Evolutionary conservation across 169 alveolate genomes (phyloP), one percentile per base, ranked within the genome.

Genomic region (Cryptosporidium felis): DNA sequence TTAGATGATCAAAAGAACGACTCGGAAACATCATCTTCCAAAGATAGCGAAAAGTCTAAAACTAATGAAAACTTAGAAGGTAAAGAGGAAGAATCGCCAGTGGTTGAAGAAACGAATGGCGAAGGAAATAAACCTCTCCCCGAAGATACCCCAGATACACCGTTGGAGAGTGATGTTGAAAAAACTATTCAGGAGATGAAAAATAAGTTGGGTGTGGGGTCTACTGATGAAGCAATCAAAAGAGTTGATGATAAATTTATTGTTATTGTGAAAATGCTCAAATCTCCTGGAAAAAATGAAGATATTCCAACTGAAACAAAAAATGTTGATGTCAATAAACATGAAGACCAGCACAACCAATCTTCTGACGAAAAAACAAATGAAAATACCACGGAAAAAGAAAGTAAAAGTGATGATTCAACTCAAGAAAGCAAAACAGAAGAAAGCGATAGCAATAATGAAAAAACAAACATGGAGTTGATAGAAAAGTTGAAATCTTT

Each of bases 401-500:
- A 3, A 21, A 65, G 5, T 47, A 18, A 23, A 12, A 4, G 3
- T 44, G 81, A 65, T n/a, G n/a, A n/a, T n/a, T n/a, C n/a, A n/a
- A n/a, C n/a, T n/a, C n/a, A n/a, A 6, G 30, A 45, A 36, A 46
- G 49, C 18, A 28, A 65, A 26, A 4, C 34, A 30, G 44, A 65
- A 26, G 36, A 32, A 1, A 14, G 21, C 16, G 60, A 62, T 9
- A 40, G 18, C 14, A 23, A 41, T 1, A 60, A 62, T 1, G 32
- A 66, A 23, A 45, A 49, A 53, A 18, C 85, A 36, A 74, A 53
- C 26, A 18, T 53, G 2, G 67, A 74, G 21, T 18, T 74, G 26
- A 74, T 74, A 51, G 81, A 65, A 45, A 65, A 65, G 18, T 53
- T 74, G 34, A 56, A 34, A 41, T 74, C 85, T 3, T 21, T 56